These are phyloP conservation scores for Noccaea bulbosa DNA, from an alignment of 345 rosid species.

Conservation along the genomic window DNA sequence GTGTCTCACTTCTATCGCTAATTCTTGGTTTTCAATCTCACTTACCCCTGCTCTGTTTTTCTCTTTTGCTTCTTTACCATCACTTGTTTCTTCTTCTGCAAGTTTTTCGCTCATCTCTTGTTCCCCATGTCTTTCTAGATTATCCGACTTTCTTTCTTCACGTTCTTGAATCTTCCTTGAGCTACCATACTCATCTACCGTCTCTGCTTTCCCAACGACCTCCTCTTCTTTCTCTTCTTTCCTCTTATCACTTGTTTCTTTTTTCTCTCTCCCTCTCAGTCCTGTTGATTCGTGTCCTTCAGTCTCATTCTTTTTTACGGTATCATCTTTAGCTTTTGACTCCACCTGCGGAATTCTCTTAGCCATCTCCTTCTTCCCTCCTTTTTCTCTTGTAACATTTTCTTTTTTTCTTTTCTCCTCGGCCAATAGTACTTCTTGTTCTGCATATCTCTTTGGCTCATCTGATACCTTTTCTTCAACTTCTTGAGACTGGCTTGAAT, in stretches of 20 bases:
- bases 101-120: background rate
- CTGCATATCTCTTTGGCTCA: background rate
- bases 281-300: background rate
- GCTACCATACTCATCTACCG: slow-evolving; percentile 9
- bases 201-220: slow-evolving; percentile 7
- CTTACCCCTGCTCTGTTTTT: slow-evolving; percentile 18
- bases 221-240: slow-evolving; percentile 2
- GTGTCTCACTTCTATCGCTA: background rate
- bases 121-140: slow-evolving; percentile 10
- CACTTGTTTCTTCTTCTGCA: slow-evolving; percentile 15
- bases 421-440: background rate
- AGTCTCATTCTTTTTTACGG: background rate
- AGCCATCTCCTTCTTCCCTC: background rate
- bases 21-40: slow-evolving; percentile 5
- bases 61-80: slow-evolving; percentile 9
- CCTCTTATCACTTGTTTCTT: slow-evolving; percentile 14
- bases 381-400: background rate
- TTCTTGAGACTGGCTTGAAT: slow-evolving; percentile 17
- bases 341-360: background rate
- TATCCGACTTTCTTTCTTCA: background rate
- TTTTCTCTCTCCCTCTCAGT: background rate
- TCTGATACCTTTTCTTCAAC: slow-evolving; percentile 10
- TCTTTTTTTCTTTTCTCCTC: background rate
- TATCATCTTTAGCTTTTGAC: slow-evolving; percentile 12
- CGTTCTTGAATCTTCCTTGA: slow-evolving; percentile 13